Conservation (phyloP, 257 asterid species). For the Solanum medicagineum region DNA sequence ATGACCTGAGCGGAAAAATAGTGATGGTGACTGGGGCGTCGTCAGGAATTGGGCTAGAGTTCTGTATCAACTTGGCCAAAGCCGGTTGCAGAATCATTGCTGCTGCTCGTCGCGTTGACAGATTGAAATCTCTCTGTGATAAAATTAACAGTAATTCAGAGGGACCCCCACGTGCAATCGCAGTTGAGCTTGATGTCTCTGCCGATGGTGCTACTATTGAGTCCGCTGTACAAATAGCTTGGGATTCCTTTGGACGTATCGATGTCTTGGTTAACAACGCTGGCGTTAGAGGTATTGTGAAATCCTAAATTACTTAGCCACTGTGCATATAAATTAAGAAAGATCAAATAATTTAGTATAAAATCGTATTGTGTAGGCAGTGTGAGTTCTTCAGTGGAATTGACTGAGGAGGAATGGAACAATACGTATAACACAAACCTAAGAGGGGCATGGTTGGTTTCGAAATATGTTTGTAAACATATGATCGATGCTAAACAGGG, state of each 20-base stretch:
- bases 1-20: neutral
- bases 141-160: neutral
- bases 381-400: neutral
- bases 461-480: neutral
- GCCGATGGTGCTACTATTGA: conserved; percentile 19
- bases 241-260: conserved; percentile 47
- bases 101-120: neutral
- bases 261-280: conserved; percentile 60
- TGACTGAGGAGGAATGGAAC: neutral
- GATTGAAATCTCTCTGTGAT: neutral
- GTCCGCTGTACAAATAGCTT: conserved; percentile 39
- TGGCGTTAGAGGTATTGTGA: neutral
- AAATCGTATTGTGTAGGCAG: neutral
- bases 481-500: neutral
- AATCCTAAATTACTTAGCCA: too few species aligned
- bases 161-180: conserved; percentile 1
- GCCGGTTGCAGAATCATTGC: neutral
- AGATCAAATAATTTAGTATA: too few species aligned
- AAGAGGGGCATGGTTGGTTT: neutral
- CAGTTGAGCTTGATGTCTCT: conserved; percentile 46
- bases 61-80: neutral
- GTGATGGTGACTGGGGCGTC: neutral
- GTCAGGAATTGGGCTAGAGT: neutral
- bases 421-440: neutral
- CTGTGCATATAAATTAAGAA: too few species aligned